These are phyloP conservation scores for Paramyrothecium sp. DNA, from an alignment of 2,329 filamentous ascomycete genomes.

Conservation along the genomic window DNA sequence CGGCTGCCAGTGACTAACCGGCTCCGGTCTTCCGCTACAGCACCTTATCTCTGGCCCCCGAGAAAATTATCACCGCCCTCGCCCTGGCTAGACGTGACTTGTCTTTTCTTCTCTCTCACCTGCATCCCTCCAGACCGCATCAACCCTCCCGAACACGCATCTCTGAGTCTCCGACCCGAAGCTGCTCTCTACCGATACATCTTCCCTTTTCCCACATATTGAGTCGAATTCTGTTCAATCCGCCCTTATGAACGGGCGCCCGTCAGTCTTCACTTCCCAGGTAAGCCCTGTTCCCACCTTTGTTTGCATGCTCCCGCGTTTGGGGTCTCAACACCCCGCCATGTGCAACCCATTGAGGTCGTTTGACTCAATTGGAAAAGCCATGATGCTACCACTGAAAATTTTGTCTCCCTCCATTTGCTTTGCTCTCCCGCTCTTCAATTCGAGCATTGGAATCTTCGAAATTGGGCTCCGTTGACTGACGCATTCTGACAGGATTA, in stretches of 20 bases:
- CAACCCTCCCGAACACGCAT: not conserved
- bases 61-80: not conserved
- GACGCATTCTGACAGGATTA: conserved; percentile 56
- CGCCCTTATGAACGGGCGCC: conserved; percentile 84
- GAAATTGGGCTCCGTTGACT: not conserved
- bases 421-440: too few species aligned
- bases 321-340: conserved; percentile 12
- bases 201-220: conserved; percentile 10
- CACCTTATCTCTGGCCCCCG: not conserved
- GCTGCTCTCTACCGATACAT: conserved; percentile 2
- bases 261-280: conserved; percentile 84
- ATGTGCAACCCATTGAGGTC: conserved; percentile 3
- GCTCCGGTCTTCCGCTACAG: not conserved
- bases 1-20: not conserved
- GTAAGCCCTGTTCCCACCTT: conserved; percentile 41
- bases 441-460: not conserved
- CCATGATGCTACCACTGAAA: not conserved
- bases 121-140: not conserved
- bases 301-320: conserved; percentile 9
- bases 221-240: conserved; percentile 34
- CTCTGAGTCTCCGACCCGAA: conserved; percentile 1
- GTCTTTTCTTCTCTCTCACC: not conserved
- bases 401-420: not conserved
- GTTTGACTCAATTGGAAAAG: not conserved
- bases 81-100: not conserved